Evolutionary conservation across 345 rosid genomes (phyloP), one percentile per base, ranked within the genome.

Genomic region (Anastatica hierochuntica): DNA sequence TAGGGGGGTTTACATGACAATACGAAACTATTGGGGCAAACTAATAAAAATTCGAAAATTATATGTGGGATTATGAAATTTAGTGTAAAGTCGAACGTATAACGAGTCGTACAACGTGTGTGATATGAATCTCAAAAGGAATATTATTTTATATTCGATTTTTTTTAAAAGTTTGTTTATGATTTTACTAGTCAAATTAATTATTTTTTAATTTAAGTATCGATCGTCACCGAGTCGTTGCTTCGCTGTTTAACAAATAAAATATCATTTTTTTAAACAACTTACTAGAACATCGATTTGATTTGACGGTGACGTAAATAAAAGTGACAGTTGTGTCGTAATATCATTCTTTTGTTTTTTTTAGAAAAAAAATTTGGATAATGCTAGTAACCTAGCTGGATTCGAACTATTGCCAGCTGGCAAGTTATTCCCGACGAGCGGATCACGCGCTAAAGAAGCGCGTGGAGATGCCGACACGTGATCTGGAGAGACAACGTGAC

Each of bases 321-420:
- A 20, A 67, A 18, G 15, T 17, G 52, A 68, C 66, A 34, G 67
- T 2, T 36, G 6, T 13, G 58, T 67, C 6, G 47, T 19, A 12
- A 5, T 60, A 68, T 26, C 40, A 6, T 24, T 33, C 2, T 14
- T 47, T 48, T 23, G 7, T 21, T 38, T 54, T 21, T n/a, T n/a
- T n/a, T n/a, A n/a, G n/a, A n/a, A 21, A 54, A 35, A 54, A 60
- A 61, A 52, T 45, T 35, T 68, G 72, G 72, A 68, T 68, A 68
- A 61, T 67, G 63, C 66, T 40, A 46, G 34, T 37, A 61, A 66
- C 48, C 72, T n/a, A 67, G 62, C 67, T 55, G 50, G 57, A 52
- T 50, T 44, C 66, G 46, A 57, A 53, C 62, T 60, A 54, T 40
- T 24, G 72, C 72, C 72, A 68, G 58, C 67, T 67, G 67, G 67